These are phyloP conservation scores for Heterobasidion irregulare DNA, from an alignment of 1,284 basidiomycete species.

Conservation along the genomic window DNA sequence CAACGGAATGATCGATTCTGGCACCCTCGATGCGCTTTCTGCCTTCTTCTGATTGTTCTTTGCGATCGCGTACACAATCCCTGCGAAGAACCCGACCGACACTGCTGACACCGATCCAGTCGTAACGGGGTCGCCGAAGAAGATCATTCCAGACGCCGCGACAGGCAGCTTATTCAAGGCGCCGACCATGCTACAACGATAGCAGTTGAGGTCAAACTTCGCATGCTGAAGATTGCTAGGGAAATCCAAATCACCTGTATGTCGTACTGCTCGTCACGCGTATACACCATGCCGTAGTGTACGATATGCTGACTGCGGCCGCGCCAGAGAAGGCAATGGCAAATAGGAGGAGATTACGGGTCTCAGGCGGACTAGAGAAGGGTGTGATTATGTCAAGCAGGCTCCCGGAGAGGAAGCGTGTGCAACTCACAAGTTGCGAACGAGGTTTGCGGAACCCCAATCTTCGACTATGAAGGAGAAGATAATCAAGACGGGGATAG, in stretches of 20 bases:
- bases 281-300: slow-evolving; percentile 98
- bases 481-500: slow-evolving; percentile 82
- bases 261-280: slow-evolving; percentile 95
- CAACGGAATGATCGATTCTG: slow-evolving; percentile 51
- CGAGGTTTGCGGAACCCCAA: slow-evolving; percentile 79
- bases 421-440: slow-evolving; percentile 78
- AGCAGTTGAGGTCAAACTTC: too few relatives aligned
- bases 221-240: not conserved
- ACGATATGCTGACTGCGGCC: slow-evolving; percentile 95
- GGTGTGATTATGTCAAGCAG: not conserved
- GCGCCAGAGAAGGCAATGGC: slow-evolving; percentile 95
- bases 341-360: slow-evolving; percentile 72
- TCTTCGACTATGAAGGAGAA: slow-evolving; percentile 87
- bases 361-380: slow-evolving; percentile 67
- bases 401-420: slow-evolving; percentile 2
- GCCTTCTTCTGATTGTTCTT: slow-evolving; percentile 82
- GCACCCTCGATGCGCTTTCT: slow-evolving; percentile 33
- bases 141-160: slow-evolving; percentile 92
- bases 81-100: slow-evolving; percentile 85
- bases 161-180: slow-evolving; percentile 98
- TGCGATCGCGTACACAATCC: slow-evolving; percentile 82
- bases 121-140: slow-evolving; percentile 89
- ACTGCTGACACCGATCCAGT: slow-evolving; percentile 87
- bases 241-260: slow-evolving; percentile 57
- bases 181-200: slow-evolving; percentile 83